Evolutionary conservation across 805 yeast genomes (phyloP).

Genomic region (Myxozyma udenii): DNA sequence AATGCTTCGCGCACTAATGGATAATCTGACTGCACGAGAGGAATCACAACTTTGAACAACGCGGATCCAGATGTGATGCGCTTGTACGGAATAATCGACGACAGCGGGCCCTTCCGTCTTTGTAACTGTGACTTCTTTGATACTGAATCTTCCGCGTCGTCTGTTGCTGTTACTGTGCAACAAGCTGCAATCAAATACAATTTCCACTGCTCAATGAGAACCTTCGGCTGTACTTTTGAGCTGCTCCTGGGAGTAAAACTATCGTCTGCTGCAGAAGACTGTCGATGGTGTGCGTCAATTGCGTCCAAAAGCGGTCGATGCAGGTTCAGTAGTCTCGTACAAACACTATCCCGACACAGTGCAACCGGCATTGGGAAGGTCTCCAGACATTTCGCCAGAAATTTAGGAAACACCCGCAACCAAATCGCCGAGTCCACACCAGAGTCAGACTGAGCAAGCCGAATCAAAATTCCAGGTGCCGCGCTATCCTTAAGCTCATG

Average conservation of each 20-base stretch:
- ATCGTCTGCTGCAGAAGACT: slow-evolving; percentile 13
- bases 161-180: slow-evolving; percentile 83
- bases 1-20: slow-evolving; percentile 75
- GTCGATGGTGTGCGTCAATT: slow-evolving; percentile 29
- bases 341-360: slow-evolving; percentile 82
- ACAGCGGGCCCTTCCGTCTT: slow-evolving; percentile 15
- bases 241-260: slow-evolving; percentile 36
- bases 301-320: slow-evolving; percentile 39
- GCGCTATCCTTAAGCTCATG: slow-evolving; percentile 42
- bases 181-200: slow-evolving; percentile 87
- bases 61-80: slow-evolving; percentile 84
- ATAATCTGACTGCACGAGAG: slow-evolving; percentile 69
- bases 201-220: slow-evolving; percentile 81
- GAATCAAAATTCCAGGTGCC: slow-evolving; percentile 59
- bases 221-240: slow-evolving; percentile 48
- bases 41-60: slow-evolving; percentile 81
- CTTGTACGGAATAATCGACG: slow-evolving; percentile 48
- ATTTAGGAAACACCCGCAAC: slow-evolving; percentile 80
- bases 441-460: slow-evolving; percentile 83
- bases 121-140: slow-evolving; percentile 62
- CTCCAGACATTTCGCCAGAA: slow-evolving; percentile 68
- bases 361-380: slow-evolving; percentile 92
- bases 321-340: slow-evolving; percentile 82
- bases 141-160: slow-evolving; percentile 65
- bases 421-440: slow-evolving; percentile 97